A percentile compares a stretch with the other conserved stretches of the same genome.
Conservation (phyloP, 192 early-diverging fungal genomes). For the Chytriomyces hyalinus region DNA sequence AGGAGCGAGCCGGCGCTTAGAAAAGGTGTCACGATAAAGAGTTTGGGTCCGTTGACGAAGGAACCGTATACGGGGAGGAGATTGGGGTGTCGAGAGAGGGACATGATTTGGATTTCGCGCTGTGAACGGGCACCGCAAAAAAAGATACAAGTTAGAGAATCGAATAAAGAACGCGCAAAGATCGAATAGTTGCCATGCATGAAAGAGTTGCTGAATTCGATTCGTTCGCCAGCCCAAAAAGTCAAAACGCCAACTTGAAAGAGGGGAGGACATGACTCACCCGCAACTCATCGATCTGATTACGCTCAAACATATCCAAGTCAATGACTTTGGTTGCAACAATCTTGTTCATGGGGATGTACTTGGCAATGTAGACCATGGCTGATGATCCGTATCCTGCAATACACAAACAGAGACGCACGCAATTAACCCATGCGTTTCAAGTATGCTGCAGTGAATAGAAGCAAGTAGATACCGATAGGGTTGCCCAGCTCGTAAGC, state of each 20-base stretch:
- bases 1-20: slow-evolving; percentile 73
- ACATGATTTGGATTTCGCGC: slow-evolving; percentile 87
- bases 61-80: slow-evolving; percentile 82
- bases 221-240: neutral
- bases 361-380: slow-evolving; percentile 79
- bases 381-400: slow-evolving; percentile 87
- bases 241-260: neutral
- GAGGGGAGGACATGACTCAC: slow-evolving; percentile 45
- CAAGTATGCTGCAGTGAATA: neutral
- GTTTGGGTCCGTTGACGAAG: slow-evolving; percentile 78
- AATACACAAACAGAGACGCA: neutral
- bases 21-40: slow-evolving; percentile 88
- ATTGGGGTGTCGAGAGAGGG: slow-evolving; percentile 83
- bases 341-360: slow-evolving; percentile 68
- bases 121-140: slow-evolving; percentile 33
- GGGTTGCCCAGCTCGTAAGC: slow-evolving; percentile 54
- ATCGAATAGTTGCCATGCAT: no score
- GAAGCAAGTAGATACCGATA: slow-evolving; percentile 39
- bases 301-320: slow-evolving; percentile 87
- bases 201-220: no score
- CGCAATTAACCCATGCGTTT: neutral
- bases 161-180: neutral
- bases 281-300: slow-evolving; percentile 89
- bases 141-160: neutral
- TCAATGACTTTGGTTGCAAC: slow-evolving; percentile 88